Base-by-base conservation (phyloP, 2,329 filamentous ascomycete genomes). In the Fusarium austroafricanum region DNA sequence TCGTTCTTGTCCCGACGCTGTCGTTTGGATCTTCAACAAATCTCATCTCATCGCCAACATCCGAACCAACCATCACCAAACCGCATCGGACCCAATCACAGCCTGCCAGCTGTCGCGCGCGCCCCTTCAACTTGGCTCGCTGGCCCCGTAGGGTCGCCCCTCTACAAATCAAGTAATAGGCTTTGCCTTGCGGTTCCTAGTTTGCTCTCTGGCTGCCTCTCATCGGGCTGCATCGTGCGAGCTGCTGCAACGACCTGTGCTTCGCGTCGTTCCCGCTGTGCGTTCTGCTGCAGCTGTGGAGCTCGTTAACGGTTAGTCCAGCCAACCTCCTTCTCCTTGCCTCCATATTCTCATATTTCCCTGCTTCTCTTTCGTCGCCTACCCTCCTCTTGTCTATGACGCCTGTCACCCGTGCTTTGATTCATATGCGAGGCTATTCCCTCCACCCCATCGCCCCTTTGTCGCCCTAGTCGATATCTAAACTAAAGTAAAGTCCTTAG, bases 41-140 rank as follows among this genome's bases (percentile, higher is more conserved):
- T 71, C 68, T 73, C 62, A 64, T 71, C 68, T 64, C 61, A 67
- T 71, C 68, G 56, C 68, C 55, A 45, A 42, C 46, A 61, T 71
- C 49, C 39, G 55, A 58, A 55, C 60, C 65, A 68, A 70, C 70
- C 61, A 67, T 73, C 67, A 65, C 61, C 71, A 70, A 60, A 31
- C 47, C 51, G 60, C 51, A 62, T 42, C 49, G 43, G 68, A 60
- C 65, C 76, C 77, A 78, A 78, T 78, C 77, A 78, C 65, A 72
- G 70, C 70, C 55, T 71, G 77, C 77, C 76, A 78, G 68, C 77
- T 78, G 76, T 77, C 76, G 67, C 68, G 72, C 72, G 53, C 63
- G 53, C 62, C 61, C 69, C 65, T 63, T 75, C 61, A 67, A 68
- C 63, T 60, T 68, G 67, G 59, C 66, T 73, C 47, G 61, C 66